Conservation (phyloP, 768 basidiomycete species). For the Mycena amicta region DNA sequence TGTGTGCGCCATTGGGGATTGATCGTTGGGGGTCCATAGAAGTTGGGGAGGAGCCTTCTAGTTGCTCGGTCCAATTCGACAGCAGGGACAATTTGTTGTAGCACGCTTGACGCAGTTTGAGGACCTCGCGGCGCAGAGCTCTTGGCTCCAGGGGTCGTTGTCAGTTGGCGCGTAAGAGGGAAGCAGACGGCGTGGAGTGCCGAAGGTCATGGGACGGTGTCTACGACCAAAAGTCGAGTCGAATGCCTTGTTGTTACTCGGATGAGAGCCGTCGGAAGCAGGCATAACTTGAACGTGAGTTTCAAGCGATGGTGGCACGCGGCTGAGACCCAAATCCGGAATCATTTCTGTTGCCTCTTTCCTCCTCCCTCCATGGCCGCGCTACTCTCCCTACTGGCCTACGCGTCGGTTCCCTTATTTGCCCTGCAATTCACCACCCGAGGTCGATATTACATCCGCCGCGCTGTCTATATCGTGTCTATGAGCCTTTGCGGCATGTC, state of each 20-base stretch:
- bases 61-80: background rate
- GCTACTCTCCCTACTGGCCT: slow-evolving; percentile 63
- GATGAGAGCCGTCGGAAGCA: background rate
- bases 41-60: background rate
- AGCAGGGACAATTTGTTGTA: too few species aligned
- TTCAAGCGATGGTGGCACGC: background rate
- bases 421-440: slow-evolving; percentile 60
- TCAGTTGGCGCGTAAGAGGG: background rate
- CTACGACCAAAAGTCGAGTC: background rate
- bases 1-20: background rate
- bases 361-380: slow-evolving; percentile 56
- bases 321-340: background rate
- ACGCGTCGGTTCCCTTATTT: slow-evolving; percentile 73
- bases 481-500: slow-evolving; percentile 71
- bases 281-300: background rate
- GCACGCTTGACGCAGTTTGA: too few species aligned
- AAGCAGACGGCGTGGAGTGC: background rate
- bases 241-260: background rate
- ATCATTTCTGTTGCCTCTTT: slow-evolving; percentile 13
- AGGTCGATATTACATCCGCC: slow-evolving; percentile 72
- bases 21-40: background rate
- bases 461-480: slow-evolving; percentile 72
- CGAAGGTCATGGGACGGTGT: background rate
- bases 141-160: too few species aligned
- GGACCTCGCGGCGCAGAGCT: too few species aligned